Evolutionary conservation across 164 flowering plant species (phyloP), one percentile per base, ranked within the genome.

Genomic region (Vitis cinerea): DNA sequence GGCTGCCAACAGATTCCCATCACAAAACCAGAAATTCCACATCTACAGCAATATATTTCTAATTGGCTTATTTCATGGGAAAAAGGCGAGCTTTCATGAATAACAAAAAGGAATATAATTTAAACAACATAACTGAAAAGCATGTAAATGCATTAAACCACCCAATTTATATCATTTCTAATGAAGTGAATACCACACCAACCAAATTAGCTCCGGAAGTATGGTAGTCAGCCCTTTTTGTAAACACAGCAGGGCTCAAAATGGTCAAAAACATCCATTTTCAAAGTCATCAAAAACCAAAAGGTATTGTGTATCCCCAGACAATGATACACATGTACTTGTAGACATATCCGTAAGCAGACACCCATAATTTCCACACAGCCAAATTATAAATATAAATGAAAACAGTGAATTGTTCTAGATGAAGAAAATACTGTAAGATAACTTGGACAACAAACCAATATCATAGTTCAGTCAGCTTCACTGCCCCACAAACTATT

Each of bases 301-400:
- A 50, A 29, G 44, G 44, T 16, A 23, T 19, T 49, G 17, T 64
- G 31, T 52, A 52, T 30, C 47, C 50, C 55, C 68, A 65, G 59
- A 52, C 4, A 57, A 14, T 1, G 27, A 49, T 17, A 64, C 13
- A 54, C 49, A 44, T 15, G 27, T 5, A 59, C 68, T 29, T 29
- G 59, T 53, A 50, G 37, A 29, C 60, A 52, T 59, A 70, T 47
- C 73, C 31, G 12, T 65, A 59, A 61, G 48, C 37, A 62, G 64
- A 61, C 48, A 72, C 67, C 13, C 71, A 65, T 50, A 48, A 48
- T 66, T 73, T 69, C 54, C 27, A 10, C 65, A 70, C 72, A 61
- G 51, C 44, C 27, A 61, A 68, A 68, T 47, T 15, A 10, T 61
- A 50, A 29, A 69, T 59, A 69, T 37, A 50, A 9, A 13, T 47